Evolutionary conservation across 805 yeast species (phyloP).

Genomic region (Pichia insulana): DNA sequence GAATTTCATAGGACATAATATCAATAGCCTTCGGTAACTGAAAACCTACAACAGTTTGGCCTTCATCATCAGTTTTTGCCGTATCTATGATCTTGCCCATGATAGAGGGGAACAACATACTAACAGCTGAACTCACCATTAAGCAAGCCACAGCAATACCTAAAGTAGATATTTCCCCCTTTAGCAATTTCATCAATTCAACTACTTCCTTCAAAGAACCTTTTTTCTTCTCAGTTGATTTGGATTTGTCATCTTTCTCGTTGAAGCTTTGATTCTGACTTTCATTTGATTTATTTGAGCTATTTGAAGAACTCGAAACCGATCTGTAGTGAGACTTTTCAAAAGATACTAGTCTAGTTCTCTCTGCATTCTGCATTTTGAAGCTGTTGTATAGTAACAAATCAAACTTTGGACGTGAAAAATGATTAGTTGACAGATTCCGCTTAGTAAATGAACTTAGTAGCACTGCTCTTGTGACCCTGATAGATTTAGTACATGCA

Average conservation of each 20-base stretch:
- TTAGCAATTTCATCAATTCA: conserved; percentile 47
- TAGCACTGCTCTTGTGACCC: no score
- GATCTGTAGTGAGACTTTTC: neutral
- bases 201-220: conserved; percentile 31
- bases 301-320: neutral
- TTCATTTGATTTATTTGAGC: neutral
- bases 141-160: conserved; percentile 56
- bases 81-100: conserved; percentile 84
- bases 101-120: conserved; percentile 73
- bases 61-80: conserved; percentile 31
- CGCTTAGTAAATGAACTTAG: no score
- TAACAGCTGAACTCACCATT: conserved; percentile 62
- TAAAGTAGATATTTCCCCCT: conserved; percentile 47
- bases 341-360: neutral
- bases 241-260: neutral
- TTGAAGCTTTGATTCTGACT: neutral
- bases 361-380: no score
- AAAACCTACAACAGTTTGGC: conserved; percentile 8
- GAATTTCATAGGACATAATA: conserved; percentile 41
- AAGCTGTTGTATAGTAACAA: no score
- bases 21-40: conserved; percentile 16
- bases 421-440: no score
- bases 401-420: no score
- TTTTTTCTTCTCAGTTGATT: conserved; percentile 11
- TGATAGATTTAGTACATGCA: no score